Conservation (phyloP, 306 rosid genomes). For the Rubus idaeus region DNA sequence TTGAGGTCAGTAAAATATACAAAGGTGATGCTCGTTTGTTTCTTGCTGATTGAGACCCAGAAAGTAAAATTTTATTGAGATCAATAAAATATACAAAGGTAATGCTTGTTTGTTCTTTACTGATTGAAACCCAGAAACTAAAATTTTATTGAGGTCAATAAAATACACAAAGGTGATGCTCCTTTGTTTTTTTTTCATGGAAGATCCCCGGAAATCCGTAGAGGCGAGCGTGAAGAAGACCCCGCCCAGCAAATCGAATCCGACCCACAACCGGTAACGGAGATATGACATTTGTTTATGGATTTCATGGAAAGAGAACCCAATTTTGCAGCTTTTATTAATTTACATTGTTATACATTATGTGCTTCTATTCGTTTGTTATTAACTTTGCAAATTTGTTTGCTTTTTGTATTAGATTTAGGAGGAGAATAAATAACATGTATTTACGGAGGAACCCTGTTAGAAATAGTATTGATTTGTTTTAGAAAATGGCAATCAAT, state of each 20-base stretch:
- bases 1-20: no score
- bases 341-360: constrained; percentile 20
- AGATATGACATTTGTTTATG: constrained; percentile 15
- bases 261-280: constrained; percentile 59
- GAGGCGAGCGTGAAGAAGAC: constrained; percentile 54
- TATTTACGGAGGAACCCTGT: constrained; percentile 20
- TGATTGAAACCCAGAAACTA: rapidly evolving
- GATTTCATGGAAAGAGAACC: constrained; percentile 40
- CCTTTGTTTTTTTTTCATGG: background rate
- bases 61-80: no score
- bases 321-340: constrained; percentile 34
- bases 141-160: no score
- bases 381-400: background rate
- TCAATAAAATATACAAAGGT: no score
- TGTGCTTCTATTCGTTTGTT: constrained; percentile 12
- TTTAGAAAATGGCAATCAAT: background rate
- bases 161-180: no score
- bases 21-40: no score
- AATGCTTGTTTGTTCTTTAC: no score
- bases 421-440: constrained; percentile 27
- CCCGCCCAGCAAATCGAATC: constrained; percentile 68
- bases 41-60: no score
- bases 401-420: constrained; percentile 22
- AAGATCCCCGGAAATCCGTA: constrained; percentile 39
- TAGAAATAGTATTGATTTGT: constrained; percentile 21